phyloP scores from a whole-genome alignment of 352 stramenopile genomes.

The Globisporangium abappressorium region DNA sequence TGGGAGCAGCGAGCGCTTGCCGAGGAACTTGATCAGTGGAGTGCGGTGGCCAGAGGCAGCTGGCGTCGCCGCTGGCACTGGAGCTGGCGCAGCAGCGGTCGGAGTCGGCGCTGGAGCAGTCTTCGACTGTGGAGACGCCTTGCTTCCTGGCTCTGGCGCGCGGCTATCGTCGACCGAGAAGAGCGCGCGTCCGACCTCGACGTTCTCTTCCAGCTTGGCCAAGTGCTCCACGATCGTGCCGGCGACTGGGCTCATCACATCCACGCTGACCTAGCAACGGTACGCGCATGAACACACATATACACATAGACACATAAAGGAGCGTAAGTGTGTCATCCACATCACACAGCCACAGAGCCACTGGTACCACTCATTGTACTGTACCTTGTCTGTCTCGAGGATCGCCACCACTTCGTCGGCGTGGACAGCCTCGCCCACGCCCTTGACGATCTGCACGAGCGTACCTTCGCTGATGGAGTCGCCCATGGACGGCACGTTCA shows the following conservation, averaged over 20 bases:
- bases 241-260: conserved; percentile 87
- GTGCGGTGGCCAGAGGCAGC: conserved; percentile 33
- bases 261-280: conserved; percentile 70
- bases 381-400: conserved; percentile 99
- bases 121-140: conserved; percentile 18
- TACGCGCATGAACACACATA: neutral
- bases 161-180: conserved; percentile 92
- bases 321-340: neutral
- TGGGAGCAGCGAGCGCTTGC: conserved; percentile 67
- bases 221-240: conserved; percentile 94
- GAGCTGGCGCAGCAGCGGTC: conserved; percentile 13
- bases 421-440: conserved; percentile 90
- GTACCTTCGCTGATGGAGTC: conserved; percentile 99
- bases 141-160: conserved; percentile 27
- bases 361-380: conserved; percentile 40
- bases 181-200: conserved; percentile 92
- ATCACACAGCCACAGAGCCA: neutral
- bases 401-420: conserved; percentile 97
- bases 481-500: conserved; percentile 88
- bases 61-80: conserved; percentile 14
- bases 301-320: neutral
- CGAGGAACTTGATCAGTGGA: conserved; percentile 68
- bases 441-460: conserved; percentile 95
- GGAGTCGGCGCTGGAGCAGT: conserved; percentile 10
- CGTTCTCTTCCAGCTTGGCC: conserved; percentile 94